Evolutionary conservation across 257 asterid species (phyloP).

Genomic region (Phtheirospermum japonicum): DNA sequence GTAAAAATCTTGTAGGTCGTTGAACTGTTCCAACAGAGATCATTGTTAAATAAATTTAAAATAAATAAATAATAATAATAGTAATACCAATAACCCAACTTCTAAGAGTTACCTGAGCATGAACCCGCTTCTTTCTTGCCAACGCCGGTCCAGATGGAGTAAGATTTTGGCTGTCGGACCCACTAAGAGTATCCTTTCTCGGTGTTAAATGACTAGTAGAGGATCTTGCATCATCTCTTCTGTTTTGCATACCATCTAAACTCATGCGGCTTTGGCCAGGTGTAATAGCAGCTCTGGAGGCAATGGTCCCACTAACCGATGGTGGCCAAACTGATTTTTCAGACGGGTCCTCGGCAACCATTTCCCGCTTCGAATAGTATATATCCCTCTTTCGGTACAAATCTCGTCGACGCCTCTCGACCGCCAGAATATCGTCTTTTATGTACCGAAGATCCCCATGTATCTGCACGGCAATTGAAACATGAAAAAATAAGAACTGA

Average conservation of each 20-base stretch:
- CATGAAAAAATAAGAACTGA: conserved; percentile 13
- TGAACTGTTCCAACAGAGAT: conserved; percentile 46
- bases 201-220: conserved; percentile 44
- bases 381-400: conserved; percentile 64
- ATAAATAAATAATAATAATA: background rate
- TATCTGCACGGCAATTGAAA: conserved; percentile 44
- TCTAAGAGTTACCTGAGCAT: conserved; percentile 62
- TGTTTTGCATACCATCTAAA: conserved; percentile 40
- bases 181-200: conserved; percentile 49
- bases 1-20: conserved; percentile 79
- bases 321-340: conserved; percentile 48
- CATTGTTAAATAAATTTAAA: background rate
- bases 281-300: conserved; percentile 36
- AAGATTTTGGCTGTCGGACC: conserved; percentile 54
- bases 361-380: conserved; percentile 50
- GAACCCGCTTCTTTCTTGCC: conserved; percentile 72
- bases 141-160: conserved; percentile 55
- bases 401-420: conserved; percentile 74
- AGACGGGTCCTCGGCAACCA: conserved; percentile 49
- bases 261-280: conserved; percentile 43
- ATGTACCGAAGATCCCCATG: conserved; percentile 75
- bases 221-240: conserved; percentile 52
- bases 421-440: conserved; percentile 78
- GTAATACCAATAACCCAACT: background rate
- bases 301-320: conserved; percentile 32